Evolutionary conservation across 176 grass and related monocot species (phyloP), one percentile per base, ranked within the genome.

Genomic region (Guadua angustifolia): DNA sequence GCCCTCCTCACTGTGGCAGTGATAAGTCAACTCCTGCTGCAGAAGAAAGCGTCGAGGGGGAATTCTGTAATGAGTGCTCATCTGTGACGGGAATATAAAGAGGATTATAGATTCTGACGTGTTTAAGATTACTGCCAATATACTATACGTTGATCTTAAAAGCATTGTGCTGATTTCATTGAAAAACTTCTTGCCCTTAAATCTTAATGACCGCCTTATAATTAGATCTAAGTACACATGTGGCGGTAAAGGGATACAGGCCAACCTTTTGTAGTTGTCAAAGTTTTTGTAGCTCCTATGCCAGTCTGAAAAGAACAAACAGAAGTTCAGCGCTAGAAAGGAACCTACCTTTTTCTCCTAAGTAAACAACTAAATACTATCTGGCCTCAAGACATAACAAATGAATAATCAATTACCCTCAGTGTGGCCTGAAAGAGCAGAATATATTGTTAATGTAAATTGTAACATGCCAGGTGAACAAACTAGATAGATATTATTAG

Each of bases 241-340:
- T 56, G 15, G 63, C 6, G 14, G 52, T 14, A 38, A 73, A 51
- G 45, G 3, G 36, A 82, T 77, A 36, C 9, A 73, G 15, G 46
- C 4, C 60, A 43, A 89, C 85, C 85, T 83, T 88, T 79, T 43
- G 59, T 87, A 83, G 49, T 52, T 19, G 26, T 14, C 12, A 56
- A 60, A 17, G 29, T 49, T 60, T 87, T 92, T 24, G 32, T 71
- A 45, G 76, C 9, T 16, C n/a, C 77, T 59, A 82, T 71, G 40
- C 66, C 71, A 52, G 84, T 85, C 92, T 94, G 80, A 66, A 85
- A 79, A 85, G 21, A 80, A 46, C 6, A 80, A 47, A 80, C 5
- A 66, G 9, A 70, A 80, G 2, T 77, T 87, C 75, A 80, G 64
- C 0, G 40, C 65, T 46, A 38, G 1, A 66, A 82, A 91, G 33